A percentile compares a stretch with the other conserved stretches of the same genome.
phyloP scores from a whole-genome alignment of 257 asterid genomes.

The Penstemon newberryi region DNA sequence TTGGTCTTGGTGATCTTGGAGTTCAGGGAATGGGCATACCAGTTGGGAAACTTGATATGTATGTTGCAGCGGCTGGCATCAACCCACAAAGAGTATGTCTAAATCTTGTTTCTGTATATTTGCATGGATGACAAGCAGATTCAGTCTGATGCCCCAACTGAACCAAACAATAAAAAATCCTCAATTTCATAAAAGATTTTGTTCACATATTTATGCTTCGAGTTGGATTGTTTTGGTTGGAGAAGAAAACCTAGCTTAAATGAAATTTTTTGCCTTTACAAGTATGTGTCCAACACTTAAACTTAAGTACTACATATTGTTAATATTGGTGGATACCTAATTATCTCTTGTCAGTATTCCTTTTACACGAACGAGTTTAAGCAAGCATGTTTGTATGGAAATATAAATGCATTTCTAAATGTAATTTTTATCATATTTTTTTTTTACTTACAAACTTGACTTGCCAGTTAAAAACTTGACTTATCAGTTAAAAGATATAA shows the following conservation, averaged over 20 bases:
- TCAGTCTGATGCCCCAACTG: constrained; percentile 10
- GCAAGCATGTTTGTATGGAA: constrained; percentile 21
- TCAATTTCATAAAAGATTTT: neutral
- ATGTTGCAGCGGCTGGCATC: constrained; percentile 99
- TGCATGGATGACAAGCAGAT: constrained; percentile 15
- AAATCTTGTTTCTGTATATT: constrained; percentile 19
- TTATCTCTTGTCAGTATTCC: constrained; percentile 12
- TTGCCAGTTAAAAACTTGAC: neutral
- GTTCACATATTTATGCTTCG: neutral
- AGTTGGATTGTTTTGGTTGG: neutral
- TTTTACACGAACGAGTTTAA: constrained; percentile 10
- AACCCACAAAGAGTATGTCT: constrained; percentile 91
- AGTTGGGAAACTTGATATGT: constrained; percentile 97
- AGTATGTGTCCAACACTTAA: neutral
- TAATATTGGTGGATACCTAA: neutral
- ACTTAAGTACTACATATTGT: neutral
- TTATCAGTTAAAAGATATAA: constrained; percentile 1
- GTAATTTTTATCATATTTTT: neutral
- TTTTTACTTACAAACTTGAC: constrained; percentile 8
- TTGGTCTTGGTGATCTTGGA: constrained; percentile 99
- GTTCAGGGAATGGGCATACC: constrained; percentile 99
- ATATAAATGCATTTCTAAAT: neutral
- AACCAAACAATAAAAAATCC: neutral
- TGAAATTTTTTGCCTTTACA: constrained; percentile 3
- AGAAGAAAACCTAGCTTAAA: neutral